Evolutionary conservation across 768 basidiomycete species (phyloP).

Genomic region (Lactifluus hygrophoroides): DNA sequence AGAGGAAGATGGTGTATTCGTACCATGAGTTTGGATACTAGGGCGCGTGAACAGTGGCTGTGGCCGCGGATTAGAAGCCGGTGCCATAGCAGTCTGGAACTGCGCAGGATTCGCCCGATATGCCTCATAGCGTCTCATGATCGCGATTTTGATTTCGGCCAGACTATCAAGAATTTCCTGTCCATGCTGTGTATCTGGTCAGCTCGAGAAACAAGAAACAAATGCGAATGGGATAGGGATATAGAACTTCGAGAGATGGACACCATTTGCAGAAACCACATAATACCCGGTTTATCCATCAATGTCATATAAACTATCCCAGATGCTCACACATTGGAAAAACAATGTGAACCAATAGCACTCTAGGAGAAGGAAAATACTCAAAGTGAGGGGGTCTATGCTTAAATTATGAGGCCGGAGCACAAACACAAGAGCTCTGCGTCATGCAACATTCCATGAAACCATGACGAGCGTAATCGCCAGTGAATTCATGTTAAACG

Average conservation of each 20-base stretch:
- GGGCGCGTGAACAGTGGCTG: neutral
- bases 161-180: slow-evolving; percentile 65
- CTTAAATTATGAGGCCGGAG: neutral
- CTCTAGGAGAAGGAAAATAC: neutral
- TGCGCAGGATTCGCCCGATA: slow-evolving; percentile 35
- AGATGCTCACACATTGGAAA: neutral
- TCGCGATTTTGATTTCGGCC: slow-evolving; percentile 50
- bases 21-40: neutral
- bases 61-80: neutral
- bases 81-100: neutral
- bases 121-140: slow-evolving; percentile 55
- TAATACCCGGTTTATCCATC: neutral
- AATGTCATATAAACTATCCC: neutral
- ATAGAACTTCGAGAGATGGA: neutral
- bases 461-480: neutral
- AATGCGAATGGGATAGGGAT: neutral
- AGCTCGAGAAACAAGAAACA: slow-evolving; percentile 2
- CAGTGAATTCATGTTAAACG: neutral
- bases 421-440: neutral
- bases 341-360: neutral
- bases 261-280: neutral
- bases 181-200: slow-evolving; percentile 46
- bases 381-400: neutral
- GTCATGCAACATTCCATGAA: neutral
- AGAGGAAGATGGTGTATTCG: slow-evolving; percentile 9